phyloP scores from a whole-genome alignment of 106 monocot species.

The Dendrobium officinale region DNA sequence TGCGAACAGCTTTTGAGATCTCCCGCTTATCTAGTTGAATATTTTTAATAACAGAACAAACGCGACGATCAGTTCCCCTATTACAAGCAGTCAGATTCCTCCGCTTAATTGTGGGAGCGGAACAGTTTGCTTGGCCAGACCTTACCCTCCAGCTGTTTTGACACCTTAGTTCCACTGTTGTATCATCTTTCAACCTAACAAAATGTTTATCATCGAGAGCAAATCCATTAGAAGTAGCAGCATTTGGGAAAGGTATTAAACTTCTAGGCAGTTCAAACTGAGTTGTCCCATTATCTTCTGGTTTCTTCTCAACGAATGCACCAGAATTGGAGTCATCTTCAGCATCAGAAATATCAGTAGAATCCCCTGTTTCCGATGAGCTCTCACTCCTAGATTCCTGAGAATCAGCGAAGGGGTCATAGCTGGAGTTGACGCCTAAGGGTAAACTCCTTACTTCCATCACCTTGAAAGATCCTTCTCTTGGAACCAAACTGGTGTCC shows the following conservation, averaged over 20 bases:
- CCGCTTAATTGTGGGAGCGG: conserved; percentile 34
- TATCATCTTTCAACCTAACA: conserved; percentile 10
- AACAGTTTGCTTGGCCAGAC: conserved; percentile 14
- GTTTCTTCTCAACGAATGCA: conserved; percentile 6
- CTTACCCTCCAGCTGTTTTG: conserved; percentile 15
- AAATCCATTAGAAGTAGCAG: conserved; percentile 12
- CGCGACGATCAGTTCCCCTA: conserved; percentile 9
- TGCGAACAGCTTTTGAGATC: not conserved
- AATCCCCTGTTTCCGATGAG: conserved; percentile 9
- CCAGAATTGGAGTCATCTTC: conserved; percentile 7
- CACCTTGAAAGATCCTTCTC: conserved; percentile 30
- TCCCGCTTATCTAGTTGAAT: conserved; percentile 9
- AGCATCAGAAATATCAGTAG: conserved; percentile 20
- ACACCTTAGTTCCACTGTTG: conserved; percentile 3
- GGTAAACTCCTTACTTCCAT: conserved; percentile 53
- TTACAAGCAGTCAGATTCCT: conserved; percentile 38
- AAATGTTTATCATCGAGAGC: conserved; percentile 10
- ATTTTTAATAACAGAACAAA: not conserved
- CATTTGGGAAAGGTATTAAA: not conserved
- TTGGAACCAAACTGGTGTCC: conserved; percentile 54
- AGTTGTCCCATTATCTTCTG: not conserved
- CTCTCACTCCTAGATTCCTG: conserved; percentile 23
- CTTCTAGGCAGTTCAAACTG: not conserved
- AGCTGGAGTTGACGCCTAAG: conserved; percentile 11
- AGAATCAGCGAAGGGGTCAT: conserved; percentile 2